phyloP scores from a whole-genome alignment of 352 stramenopile genomes.

The Phytophthora melonis region DNA sequence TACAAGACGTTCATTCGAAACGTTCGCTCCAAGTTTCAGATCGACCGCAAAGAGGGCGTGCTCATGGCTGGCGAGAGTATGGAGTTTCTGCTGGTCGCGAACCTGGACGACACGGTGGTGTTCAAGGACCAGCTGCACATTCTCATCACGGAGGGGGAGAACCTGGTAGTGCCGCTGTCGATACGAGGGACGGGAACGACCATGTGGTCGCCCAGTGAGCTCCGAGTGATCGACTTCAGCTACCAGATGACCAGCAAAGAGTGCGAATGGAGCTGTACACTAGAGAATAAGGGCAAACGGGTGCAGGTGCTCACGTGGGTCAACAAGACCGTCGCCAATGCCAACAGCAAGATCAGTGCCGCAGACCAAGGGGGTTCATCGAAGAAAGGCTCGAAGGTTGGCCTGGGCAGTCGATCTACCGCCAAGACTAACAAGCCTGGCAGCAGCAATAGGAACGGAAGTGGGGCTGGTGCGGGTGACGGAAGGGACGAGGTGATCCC shows the following conservation, averaged over 20 bases:
- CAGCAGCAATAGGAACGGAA: constrained; percentile 32
- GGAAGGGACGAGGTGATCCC: constrained; percentile 50
- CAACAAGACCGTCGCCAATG: constrained; percentile 63
- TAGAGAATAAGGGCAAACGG: constrained; percentile 96
- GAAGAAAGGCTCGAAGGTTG: constrained; percentile 32
- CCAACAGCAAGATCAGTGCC: constrained; percentile 33
- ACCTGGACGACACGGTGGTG: constrained; percentile 93
- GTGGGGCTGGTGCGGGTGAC: constrained; percentile 9
- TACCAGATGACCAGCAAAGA: constrained; percentile 91
- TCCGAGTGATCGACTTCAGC: constrained; percentile 92
- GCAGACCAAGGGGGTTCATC: constrained; percentile 19
- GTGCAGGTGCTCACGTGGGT: constrained; percentile 93
- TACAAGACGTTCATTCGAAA: constrained; percentile 96
- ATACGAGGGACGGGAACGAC: constrained; percentile 95
- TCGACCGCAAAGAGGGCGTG: constrained; percentile 91
- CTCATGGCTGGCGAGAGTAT: constrained; percentile 83
- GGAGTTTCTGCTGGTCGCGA: constrained; percentile 85
- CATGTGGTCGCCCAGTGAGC: constrained; percentile 92
- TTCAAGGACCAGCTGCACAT: constrained; percentile 96
- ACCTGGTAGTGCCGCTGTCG: constrained; percentile 86
- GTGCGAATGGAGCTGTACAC: constrained; percentile 93
- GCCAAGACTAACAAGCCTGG: constrained; percentile 25
- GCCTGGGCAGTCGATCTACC: constrained; percentile 14
- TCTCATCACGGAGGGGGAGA: constrained; percentile 92
- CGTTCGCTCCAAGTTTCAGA: constrained; percentile 91